These are phyloP conservation scores for Magnaporthiopsis incrustans DNA, from an alignment of 2,329 filamentous ascomycete species.

Conservation along the genomic window DNA sequence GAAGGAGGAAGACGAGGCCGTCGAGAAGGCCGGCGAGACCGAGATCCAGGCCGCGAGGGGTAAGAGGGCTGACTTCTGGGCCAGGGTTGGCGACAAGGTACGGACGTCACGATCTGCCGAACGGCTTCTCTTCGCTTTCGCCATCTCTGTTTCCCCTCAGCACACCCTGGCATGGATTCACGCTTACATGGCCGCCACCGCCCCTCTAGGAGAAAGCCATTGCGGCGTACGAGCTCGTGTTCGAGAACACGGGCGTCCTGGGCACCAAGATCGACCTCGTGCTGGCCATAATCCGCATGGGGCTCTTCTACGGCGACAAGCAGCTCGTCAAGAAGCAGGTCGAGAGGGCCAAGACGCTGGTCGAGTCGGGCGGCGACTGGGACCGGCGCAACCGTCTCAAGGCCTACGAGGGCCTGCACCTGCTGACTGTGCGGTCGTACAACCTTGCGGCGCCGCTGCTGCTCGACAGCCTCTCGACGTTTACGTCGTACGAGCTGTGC, in stretches of 20 bases:
- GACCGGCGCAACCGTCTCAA: constrained; percentile 96
- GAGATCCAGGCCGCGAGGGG: constrained; percentile 88
- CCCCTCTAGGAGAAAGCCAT: constrained; percentile 77
- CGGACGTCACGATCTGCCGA: not conserved
- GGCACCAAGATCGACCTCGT: constrained; percentile 97
- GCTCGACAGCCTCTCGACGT: constrained; percentile 94
- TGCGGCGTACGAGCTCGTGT: constrained; percentile 81
- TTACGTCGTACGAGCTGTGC: constrained; percentile 97
- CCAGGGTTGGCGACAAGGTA: constrained; percentile 92
- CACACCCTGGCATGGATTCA: not conserved
- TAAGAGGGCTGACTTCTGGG: constrained; percentile 94
- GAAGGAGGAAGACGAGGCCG: constrained; percentile 87
- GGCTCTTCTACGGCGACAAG: constrained; percentile 93
- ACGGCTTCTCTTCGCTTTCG: not conserved
- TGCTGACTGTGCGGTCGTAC: constrained; percentile 88
- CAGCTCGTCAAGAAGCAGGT: constrained; percentile 87
- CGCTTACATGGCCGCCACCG: constrained; percentile 13
- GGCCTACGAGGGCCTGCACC: constrained; percentile 92
- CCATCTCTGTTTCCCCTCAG: not conserved
- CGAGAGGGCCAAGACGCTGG: constrained; percentile 79
- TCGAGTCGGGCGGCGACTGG: constrained; percentile 96
- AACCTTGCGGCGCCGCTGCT: constrained; percentile 83
- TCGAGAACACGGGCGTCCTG: constrained; percentile 95
- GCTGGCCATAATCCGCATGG: constrained; percentile 90
- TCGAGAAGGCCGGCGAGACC: constrained; percentile 92